Percentiles rank a stretch among this genome's conserved stretches.
These are phyloP conservation scores for Fusarium sp. DNA, from an alignment of 2,329 filamentous ascomycete genomes.

Conservation along the genomic window DNA sequence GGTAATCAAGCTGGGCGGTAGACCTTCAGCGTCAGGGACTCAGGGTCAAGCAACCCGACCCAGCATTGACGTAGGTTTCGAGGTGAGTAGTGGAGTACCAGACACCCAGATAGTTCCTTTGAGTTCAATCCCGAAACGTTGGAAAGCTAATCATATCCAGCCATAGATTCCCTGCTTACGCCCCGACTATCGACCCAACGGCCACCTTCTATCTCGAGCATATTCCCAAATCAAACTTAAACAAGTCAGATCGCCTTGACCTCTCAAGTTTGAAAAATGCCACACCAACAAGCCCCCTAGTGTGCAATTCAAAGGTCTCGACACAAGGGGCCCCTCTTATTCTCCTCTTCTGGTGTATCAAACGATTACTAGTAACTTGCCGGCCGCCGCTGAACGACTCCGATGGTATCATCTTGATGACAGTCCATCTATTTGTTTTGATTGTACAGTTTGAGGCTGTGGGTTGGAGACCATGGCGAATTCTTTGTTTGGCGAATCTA, in stretches of 20 bases:
- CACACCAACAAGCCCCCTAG: neutral
- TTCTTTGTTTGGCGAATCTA: neutral
- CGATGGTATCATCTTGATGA: neutral
- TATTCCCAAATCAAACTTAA: neutral
- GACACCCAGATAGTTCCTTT: neutral
- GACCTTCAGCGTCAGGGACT: neutral
- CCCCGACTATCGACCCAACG: neutral
- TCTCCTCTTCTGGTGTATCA: neutral
- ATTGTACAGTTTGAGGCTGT: neutral
- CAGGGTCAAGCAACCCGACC: neutral
- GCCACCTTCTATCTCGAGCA: neutral
- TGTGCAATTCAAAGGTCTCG: too few relatives aligned
- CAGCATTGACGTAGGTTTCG: neutral
- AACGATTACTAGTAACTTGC: neutral
- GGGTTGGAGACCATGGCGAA: neutral
- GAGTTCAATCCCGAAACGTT: neutral
- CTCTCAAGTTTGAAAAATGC: neutral
- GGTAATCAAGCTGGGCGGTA: neutral
- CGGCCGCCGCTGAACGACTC: too few relatives aligned
- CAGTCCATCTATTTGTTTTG: neutral
- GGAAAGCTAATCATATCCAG: neutral
- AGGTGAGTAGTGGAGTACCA: too few relatives aligned
- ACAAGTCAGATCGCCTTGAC: too few relatives aligned
- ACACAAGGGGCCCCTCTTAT: neutral
- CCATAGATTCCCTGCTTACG: neutral